Evolutionary conservation across 2,329 filamentous ascomycete species (phyloP).

Genomic region (Cylindrodendrum hubeiense): DNA sequence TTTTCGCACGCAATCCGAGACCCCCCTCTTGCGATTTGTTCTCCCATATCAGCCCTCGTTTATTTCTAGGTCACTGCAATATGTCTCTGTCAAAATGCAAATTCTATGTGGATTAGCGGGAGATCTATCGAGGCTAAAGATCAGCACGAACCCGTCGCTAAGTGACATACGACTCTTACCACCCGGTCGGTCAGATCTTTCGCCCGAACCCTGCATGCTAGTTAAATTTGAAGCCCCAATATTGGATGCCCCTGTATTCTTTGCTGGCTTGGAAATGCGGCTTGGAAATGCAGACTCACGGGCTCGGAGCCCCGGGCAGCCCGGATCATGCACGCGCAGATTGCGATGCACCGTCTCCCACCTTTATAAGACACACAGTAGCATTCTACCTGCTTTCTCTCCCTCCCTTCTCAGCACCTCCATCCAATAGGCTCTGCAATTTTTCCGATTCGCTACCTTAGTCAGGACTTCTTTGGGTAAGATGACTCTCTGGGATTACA

Average conservation of each 20-base stretch:
- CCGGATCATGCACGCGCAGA: neutral
- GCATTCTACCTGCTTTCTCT: neutral
- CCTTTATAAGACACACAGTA: neutral
- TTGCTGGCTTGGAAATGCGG: too few relatives aligned
- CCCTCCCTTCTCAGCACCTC: neutral
- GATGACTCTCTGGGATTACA: conserved; percentile 46
- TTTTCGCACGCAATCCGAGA: neutral
- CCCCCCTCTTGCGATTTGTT: neutral
- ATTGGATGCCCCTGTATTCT: neutral
- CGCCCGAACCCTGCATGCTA: neutral
- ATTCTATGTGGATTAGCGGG: too few relatives aligned
- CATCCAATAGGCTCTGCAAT: neutral
- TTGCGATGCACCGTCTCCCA: neutral
- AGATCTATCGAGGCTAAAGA: too few relatives aligned
- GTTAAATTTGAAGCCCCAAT: neutral
- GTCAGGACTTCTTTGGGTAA: neutral
- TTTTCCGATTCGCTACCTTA: neutral
- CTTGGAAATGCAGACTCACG: neutral
- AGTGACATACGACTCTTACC: too few relatives aligned
- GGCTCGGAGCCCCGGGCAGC: neutral
- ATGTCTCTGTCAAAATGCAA: too few relatives aligned
- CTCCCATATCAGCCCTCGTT: too few relatives aligned
- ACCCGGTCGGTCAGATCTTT: too few relatives aligned
- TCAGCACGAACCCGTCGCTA: too few relatives aligned
- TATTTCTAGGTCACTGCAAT: too few relatives aligned